A percentile compares a stretch with the other conserved stretches of the same genome.
These are phyloP conservation scores for Phytophthora capsici DNA, from an alignment of 352 stramenopile genomes.

Conservation along the genomic window DNA sequence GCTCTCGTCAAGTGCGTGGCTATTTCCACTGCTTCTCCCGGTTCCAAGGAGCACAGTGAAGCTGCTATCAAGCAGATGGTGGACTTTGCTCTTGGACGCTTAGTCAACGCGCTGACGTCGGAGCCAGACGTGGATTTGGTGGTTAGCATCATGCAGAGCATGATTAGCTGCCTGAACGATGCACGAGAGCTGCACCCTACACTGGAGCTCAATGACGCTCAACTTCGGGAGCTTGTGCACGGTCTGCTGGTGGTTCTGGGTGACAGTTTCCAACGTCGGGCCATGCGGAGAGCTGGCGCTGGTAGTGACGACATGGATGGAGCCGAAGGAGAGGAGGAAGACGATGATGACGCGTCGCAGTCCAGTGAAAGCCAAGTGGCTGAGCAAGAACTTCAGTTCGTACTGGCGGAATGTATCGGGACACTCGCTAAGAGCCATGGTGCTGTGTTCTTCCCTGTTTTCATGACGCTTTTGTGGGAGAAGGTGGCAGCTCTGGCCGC, in stretches of 20 bases:
- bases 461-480: constrained; percentile 77
- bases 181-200: constrained; percentile 47
- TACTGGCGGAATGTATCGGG: constrained; percentile 80
- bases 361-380: constrained; percentile 50
- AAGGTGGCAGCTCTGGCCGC: constrained; percentile 75
- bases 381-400: constrained; percentile 82
- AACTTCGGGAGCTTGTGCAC: constrained; percentile 76
- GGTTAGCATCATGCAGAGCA: constrained; percentile 88
- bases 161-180: constrained; percentile 72
- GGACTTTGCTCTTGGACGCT: constrained; percentile 80
- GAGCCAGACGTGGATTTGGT: constrained; percentile 87
- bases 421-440: constrained; percentile 76
- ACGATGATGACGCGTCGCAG: constrained; percentile 52
- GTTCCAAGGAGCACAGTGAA: constrained; percentile 25
- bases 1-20: constrained; percentile 80
- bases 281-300: constrained; percentile 46
- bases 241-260: constrained; percentile 76
- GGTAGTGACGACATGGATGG: constrained; percentile 37
- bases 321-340: constrained; percentile 44
- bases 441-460: constrained; percentile 75
- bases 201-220: constrained; percentile 73
- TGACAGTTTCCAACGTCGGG: constrained; percentile 84
- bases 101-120: constrained; percentile 80
- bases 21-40: constrained; percentile 46
- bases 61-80: constrained; percentile 86